Base-by-base conservation (phyloP, 2,329 filamentous ascomycete species). In the Thermoascus crustaceus region DNA sequence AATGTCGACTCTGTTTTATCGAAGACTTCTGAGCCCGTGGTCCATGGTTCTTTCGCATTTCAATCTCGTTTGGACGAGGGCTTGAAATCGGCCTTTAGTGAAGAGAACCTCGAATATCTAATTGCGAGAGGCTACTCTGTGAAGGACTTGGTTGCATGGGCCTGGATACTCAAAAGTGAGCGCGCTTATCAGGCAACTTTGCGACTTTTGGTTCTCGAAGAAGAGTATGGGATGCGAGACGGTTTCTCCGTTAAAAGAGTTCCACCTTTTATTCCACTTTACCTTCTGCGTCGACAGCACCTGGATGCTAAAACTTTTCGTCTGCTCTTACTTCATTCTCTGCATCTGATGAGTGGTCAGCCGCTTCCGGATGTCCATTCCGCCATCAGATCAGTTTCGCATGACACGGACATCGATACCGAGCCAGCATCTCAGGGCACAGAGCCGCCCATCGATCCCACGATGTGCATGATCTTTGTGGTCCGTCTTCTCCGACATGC, bases 401-500 rank as follows among this genome's bases (percentile, higher is more conserved):
- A 35, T 17, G 17, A 36, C 7, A 9, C 17, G 8, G 33, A 40
- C 7, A 30, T 37, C 20, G 27, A 41, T 14, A 13, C 30, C 19
- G 11, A 37, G 9, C 30, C 24, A 9, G 13, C 18, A 7, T 21
- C 32, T 2, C 30, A 26, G 8, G 11, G 43, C 7, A 30, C 27
- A 7, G 35, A 36, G 34, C 45, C 45, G 24, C 38, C 39, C 33
- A 41, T 58, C 17, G 48, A 52, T 30, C 39, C 47, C 19, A 51
- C 43, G n/a, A 55, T 50, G 10, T 50, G 64, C 23, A 55, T 65
- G 43, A 49, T 57, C 13, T 52, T 71, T 19, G 60, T 69, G 33
- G 49, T 64, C 32, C 64, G 69, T 14, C 56, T 76, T 18, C 48
- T 75, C 23, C 64, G 64, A 11, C 69, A 72, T 56, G 70, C 72